Base-by-base conservation (phyloP, 495 filamentous ascomycete species). In the Letharia columbiana region DNA sequence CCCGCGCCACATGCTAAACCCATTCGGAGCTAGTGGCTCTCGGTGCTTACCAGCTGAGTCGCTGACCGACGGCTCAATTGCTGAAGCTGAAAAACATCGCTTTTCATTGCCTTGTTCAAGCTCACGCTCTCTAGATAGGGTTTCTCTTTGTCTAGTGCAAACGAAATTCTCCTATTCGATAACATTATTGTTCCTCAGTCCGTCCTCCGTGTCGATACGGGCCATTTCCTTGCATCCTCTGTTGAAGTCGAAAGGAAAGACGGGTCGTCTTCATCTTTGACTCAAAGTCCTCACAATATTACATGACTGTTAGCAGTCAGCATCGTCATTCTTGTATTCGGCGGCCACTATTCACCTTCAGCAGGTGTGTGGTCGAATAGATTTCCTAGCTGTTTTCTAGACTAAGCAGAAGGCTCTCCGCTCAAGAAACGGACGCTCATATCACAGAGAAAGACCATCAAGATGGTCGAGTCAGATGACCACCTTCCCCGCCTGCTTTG, bases 401-500 rank as follows among this genome's bases (percentile, higher is more conserved):
- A 31, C 23, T 4, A 31, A 33, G 5, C 7, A 37, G 31, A 37
- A 10, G 31, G 17, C 7, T 60, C 13, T 49, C 20, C 35, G 7
- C 12, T 60, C 54, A 47, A 20, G 10, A 23, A 33, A n/a, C 12
- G 11, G 12, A 37, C 13, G 40, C 42, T 15, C 35, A 23, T 35
- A 4, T 9, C 20, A 50, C 35, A 11, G 33, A 57, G 33, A 13
- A 23, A 49, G 23, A 33, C 39, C 6, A 20, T 18, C 33, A 44
- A 37, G 8, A 60, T 52, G 15, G 42, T 12, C 17, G 56, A 61
- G 28, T 47, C 62, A 28, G 58, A 62, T 33, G 37, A 9, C 15
- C 59, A 63, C n/a, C 68, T 72, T 28, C 70, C 70, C 35, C 66
- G 68, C 18, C 58, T 72, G 37, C 62, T 72, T 61, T 72, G 70